Percentiles rank a stretch among this genome's conserved stretches.
These are phyloP conservation scores for Globisporangium heterothallicum DNA, from an alignment of 352 stramenopile species.

Conservation along the genomic window DNA sequence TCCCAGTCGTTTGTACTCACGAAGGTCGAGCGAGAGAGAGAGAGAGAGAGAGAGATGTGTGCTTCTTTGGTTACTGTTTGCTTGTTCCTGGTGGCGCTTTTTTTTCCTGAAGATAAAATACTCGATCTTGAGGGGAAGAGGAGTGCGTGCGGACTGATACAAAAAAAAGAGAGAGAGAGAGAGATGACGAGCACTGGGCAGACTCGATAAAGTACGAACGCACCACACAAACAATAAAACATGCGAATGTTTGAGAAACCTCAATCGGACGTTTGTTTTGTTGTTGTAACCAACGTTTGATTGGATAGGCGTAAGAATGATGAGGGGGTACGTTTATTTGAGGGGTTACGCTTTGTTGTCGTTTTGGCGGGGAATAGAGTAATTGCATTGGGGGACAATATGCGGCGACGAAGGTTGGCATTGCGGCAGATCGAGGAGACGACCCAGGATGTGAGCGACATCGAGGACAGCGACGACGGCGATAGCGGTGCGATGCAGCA, in stretches of 20 bases:
- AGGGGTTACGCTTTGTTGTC: not conserved
- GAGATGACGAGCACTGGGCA: too few species aligned
- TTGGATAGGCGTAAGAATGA: too few species aligned
- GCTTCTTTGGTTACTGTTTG: not conserved
- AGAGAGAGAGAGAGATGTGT: not conserved
- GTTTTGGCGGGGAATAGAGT: slow-evolving; percentile 5
- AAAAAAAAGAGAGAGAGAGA: not conserved
- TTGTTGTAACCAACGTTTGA: not conserved
- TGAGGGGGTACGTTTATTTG: not conserved
- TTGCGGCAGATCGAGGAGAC: slow-evolving; percentile 22
- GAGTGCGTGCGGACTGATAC: slow-evolving; percentile 1
- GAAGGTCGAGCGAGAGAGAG: not conserved
- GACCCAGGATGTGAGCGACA: slow-evolving; percentile 16
- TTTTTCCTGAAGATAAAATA: slow-evolving; percentile 10
- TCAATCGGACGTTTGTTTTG: not conserved
- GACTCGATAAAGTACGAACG: too few species aligned
- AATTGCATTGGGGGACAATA: not conserved
- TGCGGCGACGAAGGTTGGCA: slow-evolving; percentile 19
- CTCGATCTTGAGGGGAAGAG: slow-evolving; percentile 3
- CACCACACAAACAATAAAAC: too few species aligned
- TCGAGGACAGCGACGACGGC: slow-evolving; percentile 11
- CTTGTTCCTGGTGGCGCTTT: slow-evolving; percentile 5
- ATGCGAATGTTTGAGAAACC: too few species aligned
- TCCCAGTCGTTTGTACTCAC: not conserved
- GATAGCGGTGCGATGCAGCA: slow-evolving; percentile 4